Base-by-base conservation (phyloP, 306 rosid species). In the Vigna nakashimae region DNA sequence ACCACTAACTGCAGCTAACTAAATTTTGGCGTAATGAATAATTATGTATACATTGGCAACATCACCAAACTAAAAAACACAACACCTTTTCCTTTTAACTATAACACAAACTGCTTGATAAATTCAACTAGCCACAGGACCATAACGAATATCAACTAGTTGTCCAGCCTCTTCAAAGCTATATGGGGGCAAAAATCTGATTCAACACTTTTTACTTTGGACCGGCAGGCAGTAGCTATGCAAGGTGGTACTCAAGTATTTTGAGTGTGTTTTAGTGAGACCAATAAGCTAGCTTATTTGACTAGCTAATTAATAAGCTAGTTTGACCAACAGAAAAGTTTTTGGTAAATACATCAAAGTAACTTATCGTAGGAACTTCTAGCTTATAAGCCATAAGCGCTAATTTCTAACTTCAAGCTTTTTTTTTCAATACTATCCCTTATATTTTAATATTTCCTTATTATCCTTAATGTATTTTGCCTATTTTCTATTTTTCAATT, bases 171-270 rank as follows among this genome's bases (percentile, higher is more conserved):
- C 17, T 55, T n/a, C 32, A 22, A 66, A 55, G 58, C 30, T 18
- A 77, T 38, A 48, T 24, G 55, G 4, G 26, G 45, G 34, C 5
- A 30, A 30, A 26, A 26, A 26, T 26, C 28, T 2, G 28, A 26
- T 26, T 3, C 51, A 55, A 15, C 65, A 72, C 24, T 56, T 42
- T 20, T 56, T 24, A 8, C 43, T 42, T 22, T 57, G 56, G 52
- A 57, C 66, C 67, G 16, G 26, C 26, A 43, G 17, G 75, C 51
- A 52, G 34, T 38, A 38, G 53, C 38, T 32, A 60, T n/a, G 63
- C 63, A 32, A n/a, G 12, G 48, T 52, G 30, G 58, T n/a, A 68
- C 73, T 18, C 11, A 48, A 46, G 58, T 14, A 46, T 26, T 32
- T 34, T 70, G 16, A 34, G 38, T 34, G 38, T 34, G 38, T 34